Percentiles rank a stretch among this genome's conserved stretches.
These are phyloP conservation scores for Penstemon davidsonii DNA, from an alignment of 257 asterid species.

Conservation along the genomic window DNA sequence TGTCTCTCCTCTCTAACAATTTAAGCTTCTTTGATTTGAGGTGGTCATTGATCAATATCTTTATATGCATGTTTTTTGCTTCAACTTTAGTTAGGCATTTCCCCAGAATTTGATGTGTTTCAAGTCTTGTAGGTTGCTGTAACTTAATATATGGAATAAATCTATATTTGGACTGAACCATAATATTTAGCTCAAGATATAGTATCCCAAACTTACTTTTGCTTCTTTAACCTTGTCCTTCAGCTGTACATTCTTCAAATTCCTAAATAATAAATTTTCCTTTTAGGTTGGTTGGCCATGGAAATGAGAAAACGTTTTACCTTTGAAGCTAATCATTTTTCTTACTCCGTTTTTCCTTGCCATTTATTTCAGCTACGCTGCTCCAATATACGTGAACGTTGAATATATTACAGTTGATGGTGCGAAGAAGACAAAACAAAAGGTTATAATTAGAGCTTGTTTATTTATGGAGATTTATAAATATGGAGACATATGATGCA, in stretches of 20 bases:
- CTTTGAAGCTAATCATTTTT: constrained; percentile 12
- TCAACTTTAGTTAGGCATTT: background rate
- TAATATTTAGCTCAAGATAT: constrained; percentile 19
- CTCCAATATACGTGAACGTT: constrained; percentile 69
- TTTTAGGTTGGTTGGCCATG: constrained; percentile 16
- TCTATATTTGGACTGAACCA: constrained; percentile 1
- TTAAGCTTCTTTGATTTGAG: too few species aligned
- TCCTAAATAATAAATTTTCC: background rate
- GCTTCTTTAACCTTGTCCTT: constrained; percentile 9
- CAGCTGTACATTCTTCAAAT: background rate
- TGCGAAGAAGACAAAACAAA: constrained; percentile 6
- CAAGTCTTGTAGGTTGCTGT: constrained; percentile 15
- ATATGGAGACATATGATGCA: constrained; percentile 23
- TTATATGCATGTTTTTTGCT: background rate
- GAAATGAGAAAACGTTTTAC: constrained; percentile 19
- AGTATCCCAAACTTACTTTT: background rate
- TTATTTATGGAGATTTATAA: constrained; percentile 7
- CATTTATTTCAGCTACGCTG: constrained; percentile 68
- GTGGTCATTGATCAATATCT: too few species aligned
- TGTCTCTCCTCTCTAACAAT: too few species aligned
- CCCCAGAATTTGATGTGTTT: background rate
- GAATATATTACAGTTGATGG: constrained; percentile 40
- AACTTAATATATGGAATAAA: background rate
- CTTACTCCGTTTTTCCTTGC: constrained; percentile 14
- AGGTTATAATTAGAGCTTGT: constrained; percentile 36